A percentile compares a stretch with the other conserved stretches of the same genome.
These are phyloP conservation scores for Cyberlindnera mississippiensis DNA, from an alignment of 805 yeast genomes.

Conservation along the genomic window DNA sequence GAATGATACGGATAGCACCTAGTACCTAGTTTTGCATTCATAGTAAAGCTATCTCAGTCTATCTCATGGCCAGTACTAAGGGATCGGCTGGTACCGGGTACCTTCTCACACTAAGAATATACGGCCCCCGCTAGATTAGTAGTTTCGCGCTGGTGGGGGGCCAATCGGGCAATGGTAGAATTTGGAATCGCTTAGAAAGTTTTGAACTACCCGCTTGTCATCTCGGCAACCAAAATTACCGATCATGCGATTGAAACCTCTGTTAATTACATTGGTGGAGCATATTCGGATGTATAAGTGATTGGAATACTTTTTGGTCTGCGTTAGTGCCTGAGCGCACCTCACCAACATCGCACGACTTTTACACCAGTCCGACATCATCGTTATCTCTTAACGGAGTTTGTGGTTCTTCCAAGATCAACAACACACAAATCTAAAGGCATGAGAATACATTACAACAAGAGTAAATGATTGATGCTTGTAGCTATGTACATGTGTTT, in stretches of 20 bases:
- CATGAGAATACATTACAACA: slow-evolving; percentile 35
- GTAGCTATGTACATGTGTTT: slow-evolving; percentile 5
- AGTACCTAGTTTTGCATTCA: no score
- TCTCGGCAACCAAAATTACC: background rate
- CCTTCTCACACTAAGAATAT: no score
- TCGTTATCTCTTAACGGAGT: slow-evolving; percentile 35
- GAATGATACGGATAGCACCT: no score
- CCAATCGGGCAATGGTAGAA: no score
- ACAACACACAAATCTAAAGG: slow-evolving; percentile 38
- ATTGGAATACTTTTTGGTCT: slow-evolving; percentile 12
- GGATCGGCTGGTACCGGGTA: no score
- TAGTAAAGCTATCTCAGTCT: no score
- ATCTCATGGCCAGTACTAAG: no score
- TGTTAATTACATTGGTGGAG: background rate
- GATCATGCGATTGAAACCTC: background rate
- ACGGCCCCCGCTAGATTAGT: no score
- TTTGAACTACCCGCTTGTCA: no score
- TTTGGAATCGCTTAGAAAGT: no score
- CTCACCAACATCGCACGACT: background rate
- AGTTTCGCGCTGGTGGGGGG: no score
- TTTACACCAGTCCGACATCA: background rate
- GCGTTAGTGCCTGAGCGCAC: background rate
- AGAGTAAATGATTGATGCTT: background rate
- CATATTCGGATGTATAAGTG: background rate
- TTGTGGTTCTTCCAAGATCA: slow-evolving; percentile 28